Evolutionary conservation across 495 filamentous ascomycete species (phyloP).

Genomic region (Lepraria neglecta): DNA sequence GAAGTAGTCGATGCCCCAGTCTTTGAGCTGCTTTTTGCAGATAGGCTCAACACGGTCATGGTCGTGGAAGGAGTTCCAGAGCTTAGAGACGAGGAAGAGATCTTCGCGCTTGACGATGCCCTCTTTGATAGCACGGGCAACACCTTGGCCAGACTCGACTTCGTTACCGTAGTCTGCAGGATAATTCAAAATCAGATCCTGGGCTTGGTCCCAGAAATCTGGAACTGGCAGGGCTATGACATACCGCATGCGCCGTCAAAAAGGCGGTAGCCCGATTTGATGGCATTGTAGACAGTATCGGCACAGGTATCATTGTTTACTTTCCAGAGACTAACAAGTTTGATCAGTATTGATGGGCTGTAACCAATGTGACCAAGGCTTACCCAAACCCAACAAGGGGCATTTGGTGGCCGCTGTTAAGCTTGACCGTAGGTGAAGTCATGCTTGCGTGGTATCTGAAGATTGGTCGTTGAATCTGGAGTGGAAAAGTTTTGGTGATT

Average conservation of each 20-base stretch:
- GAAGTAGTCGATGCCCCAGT: conserved; percentile 82
- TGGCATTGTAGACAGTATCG: conserved; percentile 80
- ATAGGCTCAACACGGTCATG: conserved; percentile 66
- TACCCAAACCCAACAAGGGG: conserved; percentile 70
- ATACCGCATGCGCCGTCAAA: conserved; percentile 83
- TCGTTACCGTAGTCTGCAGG: conserved; percentile 83
- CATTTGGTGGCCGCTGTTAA: conserved; percentile 78
- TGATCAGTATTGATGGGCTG: conserved; percentile 3
- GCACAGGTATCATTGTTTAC: conserved; percentile 70
- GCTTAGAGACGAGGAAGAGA: conserved; percentile 87
- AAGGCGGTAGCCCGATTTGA: conserved; percentile 80
- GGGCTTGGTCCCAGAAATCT: not conserved
- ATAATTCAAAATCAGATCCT: not conserved
- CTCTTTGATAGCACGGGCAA: conserved; percentile 81
- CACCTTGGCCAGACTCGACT: conserved; percentile 72
- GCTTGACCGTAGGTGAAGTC: conserved; percentile 57
- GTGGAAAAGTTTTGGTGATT: not conserved
- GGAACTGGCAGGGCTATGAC: conserved; percentile 24
- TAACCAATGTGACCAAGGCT: not conserved
- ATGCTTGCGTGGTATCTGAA: conserved; percentile 32
- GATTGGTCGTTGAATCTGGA: conserved; percentile 8
- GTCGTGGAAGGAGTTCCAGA: conserved; percentile 88
- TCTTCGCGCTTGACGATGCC: conserved; percentile 80
- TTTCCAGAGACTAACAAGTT: conserved; percentile 68
- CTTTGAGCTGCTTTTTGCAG: conserved; percentile 61